Base-by-base conservation (phyloP, 768 basidiomycete genomes). In the Mycena pura region DNA sequence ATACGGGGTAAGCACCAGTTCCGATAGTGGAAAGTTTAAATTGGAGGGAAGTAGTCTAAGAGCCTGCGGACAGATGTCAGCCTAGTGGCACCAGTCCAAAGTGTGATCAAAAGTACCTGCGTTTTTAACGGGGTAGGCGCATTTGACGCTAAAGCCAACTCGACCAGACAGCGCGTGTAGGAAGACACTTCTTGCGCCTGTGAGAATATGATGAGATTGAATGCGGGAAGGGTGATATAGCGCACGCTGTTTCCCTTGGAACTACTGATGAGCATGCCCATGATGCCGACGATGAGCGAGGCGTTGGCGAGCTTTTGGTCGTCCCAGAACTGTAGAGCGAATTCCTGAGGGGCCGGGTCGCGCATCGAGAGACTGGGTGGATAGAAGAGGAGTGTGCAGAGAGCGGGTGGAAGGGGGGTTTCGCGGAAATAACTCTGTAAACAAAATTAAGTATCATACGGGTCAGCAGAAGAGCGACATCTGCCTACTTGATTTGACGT, bases 241-340 rank as follows among this genome's bases (percentile, higher is more conserved):
- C 87, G 69, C 66, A 90, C 88, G 66, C 79, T 80, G 68, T 80
- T 78, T 50, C 88, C 88, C 71, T 91, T 91, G 38, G 84, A 84
- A n/a, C 64, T 65, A 11, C 84, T 82, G 31, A 95, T 82, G 9
- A 99, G 84, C 81, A 96, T 91, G 3, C 93, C 89, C 66, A 98
- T 87, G 59, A 97, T 86, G 19, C 88, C 88, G 3, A 99, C 78
- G 8, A 93, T 86, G n/a, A 95, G 76, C 0, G 84, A 81, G 1
- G 89, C 86, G 69, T 97, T 98, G 22, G 84, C 76, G n/a, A 84
- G 76, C 74, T 99, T 99, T 73, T 95, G 92, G 39, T 88, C 84
- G 65, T 96, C 93, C 97, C 97, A 99, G 74, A 95, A 95, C 72
- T 99, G 97, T 43, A 98, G 77, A 1, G 95, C 90, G 74, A 98